These are phyloP conservation scores for Tirmania nivea DNA, from an alignment of 495 filamentous ascomycete species.

Conservation along the genomic window DNA sequence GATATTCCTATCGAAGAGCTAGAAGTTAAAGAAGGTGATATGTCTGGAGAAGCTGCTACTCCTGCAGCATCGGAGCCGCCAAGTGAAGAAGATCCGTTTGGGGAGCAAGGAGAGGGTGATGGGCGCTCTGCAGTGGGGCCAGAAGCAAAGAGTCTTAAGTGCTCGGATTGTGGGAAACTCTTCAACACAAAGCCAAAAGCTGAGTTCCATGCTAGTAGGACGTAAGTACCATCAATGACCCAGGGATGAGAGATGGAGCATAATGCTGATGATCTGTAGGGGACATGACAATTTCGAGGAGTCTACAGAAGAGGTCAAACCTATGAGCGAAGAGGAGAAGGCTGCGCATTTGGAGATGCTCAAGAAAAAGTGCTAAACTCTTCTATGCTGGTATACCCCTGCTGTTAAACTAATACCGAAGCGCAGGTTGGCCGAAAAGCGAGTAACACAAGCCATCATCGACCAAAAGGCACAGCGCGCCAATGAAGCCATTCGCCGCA, in stretches of 20 bases:
- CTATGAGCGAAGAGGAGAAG: constrained; percentile 83
- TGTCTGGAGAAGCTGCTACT: constrained; percentile 3
- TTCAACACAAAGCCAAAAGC: constrained; percentile 62
- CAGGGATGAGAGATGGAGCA: neutral
- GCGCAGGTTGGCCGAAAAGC: constrained; percentile 41
- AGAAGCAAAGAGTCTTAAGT: constrained; percentile 41
- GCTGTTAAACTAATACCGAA: neutral
- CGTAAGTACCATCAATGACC: constrained; percentile 25
- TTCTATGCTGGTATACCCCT: neutral
- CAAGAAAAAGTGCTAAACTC: constrained; percentile 28
- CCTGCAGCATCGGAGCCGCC: constrained; percentile 15
- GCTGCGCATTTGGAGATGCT: constrained; percentile 55
- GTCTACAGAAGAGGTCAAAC: constrained; percentile 73
- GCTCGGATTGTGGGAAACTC: constrained; percentile 83
- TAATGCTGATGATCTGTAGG: constrained; percentile 19
- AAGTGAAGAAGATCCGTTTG: constrained; percentile 6
- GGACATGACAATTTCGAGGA: constrained; percentile 84
- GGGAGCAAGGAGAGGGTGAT: constrained; percentile 31
- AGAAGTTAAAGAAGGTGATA: constrained; percentile 21
- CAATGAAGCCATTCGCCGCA: constrained; percentile 65
- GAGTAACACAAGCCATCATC: constrained; percentile 39
- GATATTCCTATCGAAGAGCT: constrained; percentile 66
- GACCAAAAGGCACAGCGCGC: constrained; percentile 71
- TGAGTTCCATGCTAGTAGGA: constrained; percentile 76
- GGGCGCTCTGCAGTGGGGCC: constrained; percentile 20